Percentiles rank a stretch among this genome's conserved stretches.
These are phyloP conservation scores for Cryptococcus floricola DNA, from an alignment of 1,284 basidiomycete species.

Conservation along the genomic window DNA sequence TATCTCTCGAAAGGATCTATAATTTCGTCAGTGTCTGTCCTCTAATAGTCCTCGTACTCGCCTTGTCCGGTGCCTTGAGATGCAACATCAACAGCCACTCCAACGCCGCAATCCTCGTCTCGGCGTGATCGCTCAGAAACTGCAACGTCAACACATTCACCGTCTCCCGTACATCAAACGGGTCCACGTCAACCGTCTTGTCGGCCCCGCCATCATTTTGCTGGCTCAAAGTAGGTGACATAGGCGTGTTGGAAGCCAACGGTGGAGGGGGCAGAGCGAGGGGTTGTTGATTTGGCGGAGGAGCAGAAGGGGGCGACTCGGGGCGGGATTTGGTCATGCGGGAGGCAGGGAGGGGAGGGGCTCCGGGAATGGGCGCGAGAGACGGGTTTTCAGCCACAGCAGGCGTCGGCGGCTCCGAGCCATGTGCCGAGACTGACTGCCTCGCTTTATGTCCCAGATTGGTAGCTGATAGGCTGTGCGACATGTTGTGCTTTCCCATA, in stretches of 20 bases:
- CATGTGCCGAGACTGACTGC: conserved; percentile 25
- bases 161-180: conserved; percentile 86
- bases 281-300: not conserved
- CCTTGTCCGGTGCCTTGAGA: conserved; percentile 93
- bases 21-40: not conserved
- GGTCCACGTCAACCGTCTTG: conserved; percentile 52
- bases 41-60: conserved; percentile 33
- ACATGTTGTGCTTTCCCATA: not conserved
- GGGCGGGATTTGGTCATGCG: not conserved
- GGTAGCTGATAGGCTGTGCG: conserved; percentile 12
- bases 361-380: too few relatives aligned
- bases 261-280: conserved; percentile 20
- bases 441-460: conserved; percentile 15
- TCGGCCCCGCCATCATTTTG: not conserved
- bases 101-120: conserved; percentile 89
- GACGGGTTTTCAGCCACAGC: not conserved
- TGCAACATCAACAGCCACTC: conserved; percentile 99
- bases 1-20: conserved; percentile 90
- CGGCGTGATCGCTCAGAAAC: conserved; percentile 92
- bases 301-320: not conserved
- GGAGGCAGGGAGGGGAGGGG: too few relatives aligned
- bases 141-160: conserved; percentile 90
- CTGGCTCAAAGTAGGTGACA: not conserved
- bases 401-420: conserved; percentile 46
- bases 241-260: conserved; percentile 28